Evolutionary conservation across 2,329 filamentous ascomycete genomes (phyloP), one percentile per base, ranked within the genome.

Genomic region (Aspergillus sergii): DNA sequence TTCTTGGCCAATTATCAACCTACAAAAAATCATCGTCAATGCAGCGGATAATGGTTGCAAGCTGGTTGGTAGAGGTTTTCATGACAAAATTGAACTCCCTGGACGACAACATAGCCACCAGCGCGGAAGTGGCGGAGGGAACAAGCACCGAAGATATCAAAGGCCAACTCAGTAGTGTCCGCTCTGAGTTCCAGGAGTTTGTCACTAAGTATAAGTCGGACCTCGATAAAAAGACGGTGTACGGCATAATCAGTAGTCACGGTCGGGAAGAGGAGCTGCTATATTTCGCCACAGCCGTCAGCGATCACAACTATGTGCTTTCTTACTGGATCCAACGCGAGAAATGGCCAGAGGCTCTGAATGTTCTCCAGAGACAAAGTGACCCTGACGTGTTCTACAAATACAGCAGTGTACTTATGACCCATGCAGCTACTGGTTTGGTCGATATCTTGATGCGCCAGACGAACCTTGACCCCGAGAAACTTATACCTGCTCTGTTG

Each of bases 301-400:
- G 94, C 71, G 95, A 99, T 77, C 93, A 95, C 80, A 92, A 96
- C 75, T 99, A 96, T 73, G 93, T 98, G 26, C 82, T 99, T 16
- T 92, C 92, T 11, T 99, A 99, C 78, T 99, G 95, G 95, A 91
- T 98, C 21, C 95, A 98, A 78, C 87, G 94, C 64, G 95, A 98
- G 79, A 88, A 92, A 70, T 99, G 95, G 95, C 80, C 83, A 5
- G 93, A 97, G 71, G 93, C 93, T 2, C 83, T 99, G 68, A 87
- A 88, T 60, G 93, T 98, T 46, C 84, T 99, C 58, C 96, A 97
- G 81, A 93, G 91, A 77, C 95, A 99, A 79, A 96, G 90, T 6
- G 91, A 96, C 57, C 88, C 92, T 0, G 93, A 96, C 57, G 92
- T 96, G 53, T 99, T 98, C 79, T 98, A 98, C 82, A 91, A 92